Base-by-base conservation (phyloP, 192 early-diverging fungal species). In the Podila epigama region DNA sequence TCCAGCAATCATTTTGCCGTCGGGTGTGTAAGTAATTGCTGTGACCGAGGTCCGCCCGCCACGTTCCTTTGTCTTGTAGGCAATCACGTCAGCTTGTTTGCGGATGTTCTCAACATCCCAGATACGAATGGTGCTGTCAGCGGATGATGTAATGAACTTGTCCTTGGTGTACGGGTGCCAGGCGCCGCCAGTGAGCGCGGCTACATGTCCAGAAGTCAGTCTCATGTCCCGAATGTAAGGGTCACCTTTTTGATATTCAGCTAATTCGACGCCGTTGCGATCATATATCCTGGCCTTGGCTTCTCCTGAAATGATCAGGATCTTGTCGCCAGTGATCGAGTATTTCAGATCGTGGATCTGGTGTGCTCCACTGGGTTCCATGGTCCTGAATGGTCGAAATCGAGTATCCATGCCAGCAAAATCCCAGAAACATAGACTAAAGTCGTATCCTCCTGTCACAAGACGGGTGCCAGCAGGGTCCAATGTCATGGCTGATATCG, bases 191-290 rank as follows among this genome's bases (percentile, higher is more conserved):
- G 93, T 96, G 29, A 98, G 67, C 5, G 90, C 85, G 1, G 92
- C 88, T 4, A 94, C 88, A 69, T 98, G 97, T 10, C 97, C 97
- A 48, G 88, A 88, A 34, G 63, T 57, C 35, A 60, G 33, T 18
- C 95, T 85, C 81, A 93, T 83, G 69, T 98, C 97, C 12, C 91
- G 84, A 36, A 98, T 89, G 69, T 98, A 98, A 62, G 93, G 92
- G 72, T 98, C 97, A 31, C 97, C 97, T 63, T 96, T 96, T 59
- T 87, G 82, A 55, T 87, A 95, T 64, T 95, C 92, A 12, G 66
- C 78, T 20, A 95, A 62, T 39, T 87, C 75, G n/a, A 84, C 56
- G 0, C 97, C 97, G 70, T 94, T 92, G 3, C 89, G 86, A 60
- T 93, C 89, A 60, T 90, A 95, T 15, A 98, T 67, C 66, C 92